A percentile compares a stretch with the other conserved stretches of the same genome.
These are phyloP conservation scores for Mycocentrospora acerina DNA, from an alignment of 2,329 filamentous ascomycete genomes.

Conservation along the genomic window DNA sequence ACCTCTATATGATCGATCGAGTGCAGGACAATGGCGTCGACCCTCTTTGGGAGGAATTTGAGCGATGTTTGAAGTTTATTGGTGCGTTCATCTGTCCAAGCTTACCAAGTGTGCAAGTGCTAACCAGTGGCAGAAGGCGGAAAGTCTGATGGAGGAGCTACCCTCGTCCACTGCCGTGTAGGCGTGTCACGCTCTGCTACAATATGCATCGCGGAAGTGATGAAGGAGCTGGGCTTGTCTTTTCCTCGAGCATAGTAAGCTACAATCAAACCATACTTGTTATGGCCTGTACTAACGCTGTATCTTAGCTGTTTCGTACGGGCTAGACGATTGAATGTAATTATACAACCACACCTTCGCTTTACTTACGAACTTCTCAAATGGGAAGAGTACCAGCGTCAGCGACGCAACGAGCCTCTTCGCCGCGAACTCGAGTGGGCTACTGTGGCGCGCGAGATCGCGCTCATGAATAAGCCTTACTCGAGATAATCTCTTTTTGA, in stretches of 20 bases:
- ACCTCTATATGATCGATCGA: slow-evolving; percentile 76
- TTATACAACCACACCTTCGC: slow-evolving; percentile 93
- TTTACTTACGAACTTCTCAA: slow-evolving; percentile 93
- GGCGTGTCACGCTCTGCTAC: slow-evolving; percentile 94
- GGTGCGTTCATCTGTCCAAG: slow-evolving; percentile 58
- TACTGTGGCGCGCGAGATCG: slow-evolving; percentile 84
- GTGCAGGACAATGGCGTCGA: slow-evolving; percentile 98
- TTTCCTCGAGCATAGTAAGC: slow-evolving; percentile 84
- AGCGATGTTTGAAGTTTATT: slow-evolving; percentile 85
- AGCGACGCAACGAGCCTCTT: slow-evolving; percentile 55
- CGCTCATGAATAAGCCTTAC: slow-evolving; percentile 94
- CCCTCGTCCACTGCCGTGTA: slow-evolving; percentile 92
- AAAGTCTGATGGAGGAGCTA: slow-evolving; percentile 74
- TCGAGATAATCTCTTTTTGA: slow-evolving; percentile 56
- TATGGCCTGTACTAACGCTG: slow-evolving; percentile 10
- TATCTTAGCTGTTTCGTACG: slow-evolving; percentile 76
- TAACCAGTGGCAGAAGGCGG: slow-evolving; percentile 66
- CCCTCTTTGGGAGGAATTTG: slow-evolving; percentile 81
- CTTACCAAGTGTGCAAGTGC: not conserved
- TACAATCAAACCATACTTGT: not conserved
- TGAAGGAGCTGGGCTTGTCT: slow-evolving; percentile 76
- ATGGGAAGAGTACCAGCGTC: slow-evolving; percentile 81
- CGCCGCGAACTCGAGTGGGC: slow-evolving; percentile 88
- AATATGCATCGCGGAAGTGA: slow-evolving; percentile 98
- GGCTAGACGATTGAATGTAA: slow-evolving; percentile 89